A percentile compares a stretch with the other conserved stretches of the same genome.
These are phyloP conservation scores for Nakaseomyces bracarensis DNA, from an alignment of 1,139 yeast genomes.

Conservation along the genomic window DNA sequence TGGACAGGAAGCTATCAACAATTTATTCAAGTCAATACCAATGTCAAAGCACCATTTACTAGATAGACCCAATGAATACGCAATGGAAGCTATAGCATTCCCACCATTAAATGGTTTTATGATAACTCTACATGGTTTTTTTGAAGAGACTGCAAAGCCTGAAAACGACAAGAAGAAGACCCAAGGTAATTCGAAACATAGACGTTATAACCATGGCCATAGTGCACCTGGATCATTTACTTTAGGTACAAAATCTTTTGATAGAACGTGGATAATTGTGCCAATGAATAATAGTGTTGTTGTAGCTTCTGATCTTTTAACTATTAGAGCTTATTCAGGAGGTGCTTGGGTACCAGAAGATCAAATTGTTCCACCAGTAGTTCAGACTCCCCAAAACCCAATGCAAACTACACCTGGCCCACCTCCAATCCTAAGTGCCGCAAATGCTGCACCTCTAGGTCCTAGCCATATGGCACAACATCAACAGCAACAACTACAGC, in stretches of 20 bases:
- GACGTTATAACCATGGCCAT: constrained; percentile 31
- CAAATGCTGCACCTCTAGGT: constrained; percentile 5
- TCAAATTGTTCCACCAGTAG: constrained; percentile 15
- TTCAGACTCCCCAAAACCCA: constrained; percentile 10
- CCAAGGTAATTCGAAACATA: constrained; percentile 22
- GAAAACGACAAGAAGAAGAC: constrained; percentile 30
- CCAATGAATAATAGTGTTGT: constrained; percentile 66
- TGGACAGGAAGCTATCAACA: constrained; percentile 63
- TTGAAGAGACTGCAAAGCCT: constrained; percentile 56
- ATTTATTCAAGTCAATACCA: constrained; percentile 61
- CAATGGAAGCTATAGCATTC: constrained; percentile 71
- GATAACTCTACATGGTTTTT: constrained; percentile 76
- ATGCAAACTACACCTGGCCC: constrained; percentile 7
- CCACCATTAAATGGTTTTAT: constrained; percentile 70
- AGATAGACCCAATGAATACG: constrained; percentile 53
- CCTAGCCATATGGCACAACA: background rate
- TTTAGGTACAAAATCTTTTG: constrained; percentile 70
- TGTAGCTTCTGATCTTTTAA: constrained; percentile 75
- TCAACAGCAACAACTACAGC: background rate
- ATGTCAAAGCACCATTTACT: constrained; percentile 62
- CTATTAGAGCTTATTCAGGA: constrained; percentile 56
- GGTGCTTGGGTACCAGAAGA: constrained; percentile 44
- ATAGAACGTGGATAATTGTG: constrained; percentile 71
- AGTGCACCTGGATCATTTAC: constrained; percentile 33
- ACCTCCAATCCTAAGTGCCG: constrained; percentile 5